Evolutionary conservation across 345 rosid species (phyloP), one percentile per base, ranked within the genome.

Genomic region (Eucalyptus erythrocorys): DNA sequence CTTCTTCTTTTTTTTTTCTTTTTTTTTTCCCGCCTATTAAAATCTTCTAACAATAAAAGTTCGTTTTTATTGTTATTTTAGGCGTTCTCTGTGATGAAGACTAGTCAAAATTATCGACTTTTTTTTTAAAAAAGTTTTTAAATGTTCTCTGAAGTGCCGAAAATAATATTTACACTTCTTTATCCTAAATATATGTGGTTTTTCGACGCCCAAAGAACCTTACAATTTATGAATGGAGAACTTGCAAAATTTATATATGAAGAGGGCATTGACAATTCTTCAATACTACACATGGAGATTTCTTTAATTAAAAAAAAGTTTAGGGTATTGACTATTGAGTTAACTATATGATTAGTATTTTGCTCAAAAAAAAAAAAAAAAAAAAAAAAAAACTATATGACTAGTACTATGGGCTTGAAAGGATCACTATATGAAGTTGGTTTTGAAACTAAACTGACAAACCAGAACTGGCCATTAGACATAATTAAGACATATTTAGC

Each of bases 381-480:
- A n/a, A n/a, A n/a, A n/a, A n/a, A n/a, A n/a, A n/a, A n/a, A n/a
- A 66, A 64, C 9, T n/a, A 64, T 19, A 64, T n/a, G 37, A 66
- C 76, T n/a, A 61, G 32, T 61, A 27, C 34, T 13, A n/a, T 10
- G 10, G n/a, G 19, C 57, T 9, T 4, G 10, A 55, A 55, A 55
- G 76, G 76, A 64, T 64, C 10, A 6, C 2, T 64, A 4, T n/a
- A 64, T 34, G 21, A 64, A n/a, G 40, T 64, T 13, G 21, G 76
- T n/a, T 64, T 6, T 5, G 10, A 64, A 64, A 64, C 76, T 64
- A 64, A 64, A n/a, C 5, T n/a, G 0, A 37, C 76, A 64, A 64
- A 14, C 0, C 2, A 14, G 0, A 14, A n/a, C 0, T 14, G 6
- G 30, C 5, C 3, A 2, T 21, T 76, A 22, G 11, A 37, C 81